A percentile compares a stretch with the other conserved stretches of the same genome.
Evolutionary conservation across 148 eudicot species (phyloP).

Genomic region (Dianthus caryophyllus): DNA sequence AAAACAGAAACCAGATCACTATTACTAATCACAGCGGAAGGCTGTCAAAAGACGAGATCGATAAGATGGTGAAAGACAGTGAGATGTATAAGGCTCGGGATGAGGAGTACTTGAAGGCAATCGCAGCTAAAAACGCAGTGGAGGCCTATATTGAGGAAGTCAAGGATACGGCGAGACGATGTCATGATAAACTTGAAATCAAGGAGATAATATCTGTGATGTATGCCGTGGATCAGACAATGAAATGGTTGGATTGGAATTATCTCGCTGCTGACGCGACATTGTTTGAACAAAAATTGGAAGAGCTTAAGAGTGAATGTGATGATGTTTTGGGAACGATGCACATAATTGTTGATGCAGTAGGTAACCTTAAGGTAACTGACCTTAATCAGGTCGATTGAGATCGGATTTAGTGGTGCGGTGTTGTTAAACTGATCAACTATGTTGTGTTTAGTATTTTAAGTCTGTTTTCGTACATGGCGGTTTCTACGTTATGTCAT

Average conservation of each 20-base stretch:
- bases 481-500: too few species aligned
- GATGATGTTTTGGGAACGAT: not conserved
- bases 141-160: not conserved
- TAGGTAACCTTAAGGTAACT: too few species aligned
- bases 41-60: not conserved
- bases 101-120: not conserved
- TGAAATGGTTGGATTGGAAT: constrained; percentile 1
- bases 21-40: constrained; percentile 6
- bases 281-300: too few species aligned
- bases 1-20: constrained; percentile 5
- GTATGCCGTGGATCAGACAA: not conserved
- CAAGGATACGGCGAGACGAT: not conserved
- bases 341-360: not conserved
- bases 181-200: not conserved
- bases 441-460: too few species aligned
- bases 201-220: not conserved
- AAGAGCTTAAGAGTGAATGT: too few species aligned
- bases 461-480: too few species aligned
- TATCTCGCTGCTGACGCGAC: not conserved
- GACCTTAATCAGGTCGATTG: too few species aligned
- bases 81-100: constrained; percentile 2
- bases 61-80: constrained; percentile 6
- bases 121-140: not conserved
- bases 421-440: too few species aligned
- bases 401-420: too few species aligned